A percentile compares a stretch with the other conserved stretches of the same genome.
Evolutionary conservation across 2,329 filamentous ascomycete species (phyloP).

Genomic region (Beauveria medogensis): DNA sequence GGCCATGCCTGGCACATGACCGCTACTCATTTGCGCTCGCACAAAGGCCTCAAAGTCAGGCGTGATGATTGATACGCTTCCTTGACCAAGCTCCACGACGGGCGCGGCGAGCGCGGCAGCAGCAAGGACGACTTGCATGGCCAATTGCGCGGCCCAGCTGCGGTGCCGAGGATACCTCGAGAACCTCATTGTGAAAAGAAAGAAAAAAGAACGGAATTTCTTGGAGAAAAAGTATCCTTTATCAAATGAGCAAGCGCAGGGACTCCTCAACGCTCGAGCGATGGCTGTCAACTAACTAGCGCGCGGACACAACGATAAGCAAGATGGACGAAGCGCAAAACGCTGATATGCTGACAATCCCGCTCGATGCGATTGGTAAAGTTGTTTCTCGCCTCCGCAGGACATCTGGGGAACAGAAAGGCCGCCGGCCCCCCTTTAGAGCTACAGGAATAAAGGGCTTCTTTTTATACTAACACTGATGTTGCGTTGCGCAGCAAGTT

Average conservation of each 20-base stretch:
- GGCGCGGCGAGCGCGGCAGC: neutral
- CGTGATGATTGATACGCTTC: slow-evolving; percentile 9
- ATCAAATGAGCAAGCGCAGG: neutral
- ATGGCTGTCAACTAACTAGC: neutral
- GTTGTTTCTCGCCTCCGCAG: too few relatives aligned
- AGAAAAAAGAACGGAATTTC: too few relatives aligned
- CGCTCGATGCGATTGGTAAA: neutral
- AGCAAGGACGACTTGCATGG: neutral
- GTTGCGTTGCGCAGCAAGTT: too few relatives aligned
- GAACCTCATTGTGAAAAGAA: neutral
- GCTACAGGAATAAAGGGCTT: too few relatives aligned
- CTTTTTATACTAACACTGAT: too few relatives aligned
- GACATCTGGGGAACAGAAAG: too few relatives aligned
- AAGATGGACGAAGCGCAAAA: neutral
- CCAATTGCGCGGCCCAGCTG: slow-evolving; percentile 6
- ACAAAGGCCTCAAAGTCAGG: slow-evolving; percentile 18
- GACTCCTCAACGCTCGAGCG: neutral
- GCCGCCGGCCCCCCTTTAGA: too few relatives aligned
- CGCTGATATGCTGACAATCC: neutral
- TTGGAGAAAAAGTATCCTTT: too few relatives aligned
- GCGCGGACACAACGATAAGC: neutral
- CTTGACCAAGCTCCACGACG: neutral
- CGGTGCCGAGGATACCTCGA: neutral
- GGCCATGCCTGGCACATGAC: slow-evolving; percentile 33
- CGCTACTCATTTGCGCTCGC: slow-evolving; percentile 24